Conservation (phyloP, 2,329 filamentous ascomycete genomes). For the Pseudohalonectria lignicola region DNA sequence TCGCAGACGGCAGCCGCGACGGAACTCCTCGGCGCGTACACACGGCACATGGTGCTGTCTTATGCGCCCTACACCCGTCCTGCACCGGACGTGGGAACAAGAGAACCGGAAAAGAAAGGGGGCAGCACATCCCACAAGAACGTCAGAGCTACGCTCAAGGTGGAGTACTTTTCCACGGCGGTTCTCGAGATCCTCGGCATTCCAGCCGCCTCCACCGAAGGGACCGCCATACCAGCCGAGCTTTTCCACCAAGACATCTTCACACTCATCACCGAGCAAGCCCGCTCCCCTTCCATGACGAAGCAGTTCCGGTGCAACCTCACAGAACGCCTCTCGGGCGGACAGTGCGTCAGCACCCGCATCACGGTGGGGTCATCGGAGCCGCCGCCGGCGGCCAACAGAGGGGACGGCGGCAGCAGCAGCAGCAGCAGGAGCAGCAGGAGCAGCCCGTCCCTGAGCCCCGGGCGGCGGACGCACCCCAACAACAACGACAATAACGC, state of each 20-base stretch:
- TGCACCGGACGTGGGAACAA: no score
- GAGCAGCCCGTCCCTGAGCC: no score
- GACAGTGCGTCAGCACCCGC: constrained; percentile 9
- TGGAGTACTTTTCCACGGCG: constrained; percentile 25
- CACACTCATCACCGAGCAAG: constrained; percentile 37
- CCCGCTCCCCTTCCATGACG: constrained; percentile 28
- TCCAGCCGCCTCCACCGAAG: not conserved
- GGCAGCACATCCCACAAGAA: no score
- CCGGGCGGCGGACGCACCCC: no score
- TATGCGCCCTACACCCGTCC: no score
- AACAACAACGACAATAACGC: not conserved
- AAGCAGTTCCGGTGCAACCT: constrained; percentile 33
- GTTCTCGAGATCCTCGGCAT: constrained; percentile 36
- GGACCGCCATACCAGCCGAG: constrained; percentile 16
- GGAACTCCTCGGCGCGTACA: constrained; percentile 1
- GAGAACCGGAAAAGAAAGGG: no score
- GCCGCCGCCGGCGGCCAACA: not conserved
- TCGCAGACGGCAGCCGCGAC: not conserved
- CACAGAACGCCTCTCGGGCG: constrained; percentile 19
- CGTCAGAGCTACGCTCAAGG: no score
- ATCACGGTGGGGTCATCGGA: not conserved
- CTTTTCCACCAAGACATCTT: constrained; percentile 41
- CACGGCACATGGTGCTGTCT: constrained; percentile 2
- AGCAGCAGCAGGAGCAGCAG: not conserved
- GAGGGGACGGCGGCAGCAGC: no score